Evolutionary conservation across 2,329 filamentous ascomycete species (phyloP).

Genomic region (Aspergillus persii): DNA sequence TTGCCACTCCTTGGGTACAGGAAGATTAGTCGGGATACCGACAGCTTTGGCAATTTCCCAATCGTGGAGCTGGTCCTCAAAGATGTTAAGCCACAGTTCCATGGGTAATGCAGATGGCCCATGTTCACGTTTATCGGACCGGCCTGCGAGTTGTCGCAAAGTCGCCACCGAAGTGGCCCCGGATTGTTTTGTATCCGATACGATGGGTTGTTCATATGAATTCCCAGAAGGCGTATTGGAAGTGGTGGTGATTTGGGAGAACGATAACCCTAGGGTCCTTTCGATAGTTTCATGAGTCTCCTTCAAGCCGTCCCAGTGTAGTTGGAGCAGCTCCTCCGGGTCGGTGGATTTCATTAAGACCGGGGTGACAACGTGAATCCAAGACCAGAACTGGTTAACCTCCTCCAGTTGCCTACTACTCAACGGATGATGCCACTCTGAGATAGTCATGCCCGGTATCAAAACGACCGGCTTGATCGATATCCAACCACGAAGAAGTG

Average conservation of each 20-base stretch:
- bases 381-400: constrained; percentile 78
- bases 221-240: constrained; percentile 5
- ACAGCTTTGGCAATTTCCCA: constrained; percentile 87
- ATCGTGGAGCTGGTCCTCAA: constrained; percentile 73
- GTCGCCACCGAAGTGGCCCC: constrained; percentile 33
- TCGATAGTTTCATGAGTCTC: constrained; percentile 33
- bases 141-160: constrained; percentile 23
- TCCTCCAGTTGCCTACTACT: constrained; percentile 85
- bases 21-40: constrained; percentile 74
- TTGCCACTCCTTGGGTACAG: constrained; percentile 71
- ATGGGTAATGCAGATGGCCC: constrained; percentile 59
- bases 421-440: constrained; percentile 88
- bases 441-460: constrained; percentile 82
- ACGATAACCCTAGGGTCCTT: constrained; percentile 15
- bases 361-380: constrained; percentile 77
- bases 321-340: constrained; percentile 48
- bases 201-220: constrained; percentile 5
- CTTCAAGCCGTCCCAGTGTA: constrained; percentile 51
- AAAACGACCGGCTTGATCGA: constrained; percentile 80
- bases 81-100: constrained; percentile 85
- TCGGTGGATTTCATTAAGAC: constrained; percentile 77
- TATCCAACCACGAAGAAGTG: constrained; percentile 82
- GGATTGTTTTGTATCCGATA: constrained; percentile 47
- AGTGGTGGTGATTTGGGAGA: constrained; percentile 12
- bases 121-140: constrained; percentile 18